Evolutionary conservation across 2,329 filamentous ascomycete species (phyloP).

Genomic region (Sclerotiophoma versabilis): DNA sequence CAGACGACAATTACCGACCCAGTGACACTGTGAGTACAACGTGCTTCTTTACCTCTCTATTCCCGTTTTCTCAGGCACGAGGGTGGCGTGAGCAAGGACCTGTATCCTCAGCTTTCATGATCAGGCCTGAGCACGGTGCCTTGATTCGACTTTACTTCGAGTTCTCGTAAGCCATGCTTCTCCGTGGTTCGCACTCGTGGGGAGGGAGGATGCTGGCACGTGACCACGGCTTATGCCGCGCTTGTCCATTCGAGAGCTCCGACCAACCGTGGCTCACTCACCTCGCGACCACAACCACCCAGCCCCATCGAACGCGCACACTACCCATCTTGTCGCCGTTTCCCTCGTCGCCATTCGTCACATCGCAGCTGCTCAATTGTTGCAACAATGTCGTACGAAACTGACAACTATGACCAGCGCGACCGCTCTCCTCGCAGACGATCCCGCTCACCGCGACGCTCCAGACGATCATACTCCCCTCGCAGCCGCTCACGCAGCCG

Average conservation of each 20-base stretch:
- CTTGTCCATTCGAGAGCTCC: constrained; percentile 14
- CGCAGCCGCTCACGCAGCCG: constrained; percentile 82
- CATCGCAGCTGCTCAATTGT: constrained; percentile 17
- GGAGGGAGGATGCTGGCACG: constrained; percentile 11
- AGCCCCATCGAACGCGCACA: constrained; percentile 37
- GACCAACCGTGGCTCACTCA: constrained; percentile 29
- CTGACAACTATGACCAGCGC: constrained; percentile 49
- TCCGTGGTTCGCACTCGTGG: constrained; percentile 21
- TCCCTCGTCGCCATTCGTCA: constrained; percentile 12
- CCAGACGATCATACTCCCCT: constrained; percentile 69
- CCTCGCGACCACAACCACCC: constrained; percentile 30
- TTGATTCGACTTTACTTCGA: background rate
- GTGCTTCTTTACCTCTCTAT: constrained; percentile 12
- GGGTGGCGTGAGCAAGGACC: background rate
- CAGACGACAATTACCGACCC: constrained; percentile 39
- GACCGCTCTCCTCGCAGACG: constrained; percentile 74
- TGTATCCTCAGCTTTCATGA: background rate
- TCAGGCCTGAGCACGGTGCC: background rate
- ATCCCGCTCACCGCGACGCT: constrained; percentile 55
- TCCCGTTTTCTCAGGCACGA: constrained; percentile 4
- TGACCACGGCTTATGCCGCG: constrained; percentile 27
- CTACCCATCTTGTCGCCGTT: constrained; percentile 20
- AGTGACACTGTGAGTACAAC: constrained; percentile 31
- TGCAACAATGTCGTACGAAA: constrained; percentile 47
- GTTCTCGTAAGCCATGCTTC: background rate